Evolutionary conservation across 1,284 basidiomycete genomes (phyloP).

Genomic region (Rugiboletus extremiorientalis): DNA sequence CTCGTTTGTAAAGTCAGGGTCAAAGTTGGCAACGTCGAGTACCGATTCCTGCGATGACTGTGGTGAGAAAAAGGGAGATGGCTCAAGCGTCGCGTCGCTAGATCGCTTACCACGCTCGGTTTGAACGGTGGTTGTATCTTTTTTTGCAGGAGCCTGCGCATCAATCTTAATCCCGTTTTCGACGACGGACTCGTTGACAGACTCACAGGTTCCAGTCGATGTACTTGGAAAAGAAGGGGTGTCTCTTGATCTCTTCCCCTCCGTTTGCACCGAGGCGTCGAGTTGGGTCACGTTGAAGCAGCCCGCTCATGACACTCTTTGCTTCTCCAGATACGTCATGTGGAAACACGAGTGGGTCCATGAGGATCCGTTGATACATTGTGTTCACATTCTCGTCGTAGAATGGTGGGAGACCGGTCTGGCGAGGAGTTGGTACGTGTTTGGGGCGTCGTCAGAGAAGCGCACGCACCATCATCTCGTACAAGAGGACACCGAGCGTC

Average conservation of each 20-base stretch:
- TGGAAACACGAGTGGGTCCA: constrained; percentile 93
- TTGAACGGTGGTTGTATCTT: constrained; percentile 99
- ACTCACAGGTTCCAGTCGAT: constrained; percentile 84
- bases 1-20: constrained; percentile 92
- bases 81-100: neutral
- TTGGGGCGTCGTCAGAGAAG: neutral
- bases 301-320: constrained; percentile 81
- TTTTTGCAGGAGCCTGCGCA: constrained; percentile 76
- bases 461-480: constrained; percentile 90
- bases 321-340: constrained; percentile 90
- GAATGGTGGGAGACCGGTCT: constrained; percentile 96
- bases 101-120: constrained; percentile 80
- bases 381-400: constrained; percentile 98
- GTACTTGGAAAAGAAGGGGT: constrained; percentile 94
- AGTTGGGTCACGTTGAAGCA: constrained; percentile 88
- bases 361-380: constrained; percentile 97
- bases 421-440: constrained; percentile 8
- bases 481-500: constrained; percentile 96
- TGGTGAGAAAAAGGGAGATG: neutral
- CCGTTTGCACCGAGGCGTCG: constrained; percentile 88
- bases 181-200: neutral
- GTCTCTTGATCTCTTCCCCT: constrained; percentile 94
- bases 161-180: constrained; percentile 6
- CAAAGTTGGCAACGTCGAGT: constrained; percentile 88
- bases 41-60: constrained; percentile 61